Evolutionary conservation across 768 basidiomycete species (phyloP), one percentile per base, ranked within the genome.

Genomic region (Guyanaporus albipodus): DNA sequence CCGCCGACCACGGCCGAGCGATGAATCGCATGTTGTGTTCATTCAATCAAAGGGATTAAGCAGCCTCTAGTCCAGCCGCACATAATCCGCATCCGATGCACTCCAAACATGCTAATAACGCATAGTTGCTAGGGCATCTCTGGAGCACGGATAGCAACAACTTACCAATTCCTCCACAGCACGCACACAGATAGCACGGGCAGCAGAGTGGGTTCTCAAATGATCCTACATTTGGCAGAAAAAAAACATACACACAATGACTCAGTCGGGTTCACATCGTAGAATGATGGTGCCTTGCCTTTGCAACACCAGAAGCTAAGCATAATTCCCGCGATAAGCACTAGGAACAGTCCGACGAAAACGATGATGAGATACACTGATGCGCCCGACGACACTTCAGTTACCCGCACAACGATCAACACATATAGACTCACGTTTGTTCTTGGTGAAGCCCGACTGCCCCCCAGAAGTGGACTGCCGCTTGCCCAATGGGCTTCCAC

Each of bases 111-210:
- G 76, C 83, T 83, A 39, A 41, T 7, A 43, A 41, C 6, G 26
- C n/a, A 12, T 3, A 15, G 24, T 54, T n/a, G 61, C 43, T 12
- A 19, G 37, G 17, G 8, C 42, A 33, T 32, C 28, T 31, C 8
- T 22, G 28, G 38, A n/a, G 15, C 21, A n/a, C 18, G 18, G 44
- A 26, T 31, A 17, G 7, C 10, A 31, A 38, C 26, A n/a, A 52
- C 70, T 52, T 56, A 82, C 82, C 78, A 15, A 85, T 70, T 31
- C 83, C 83, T 46, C 83, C 83, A 46, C 82, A 85, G 60, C 81
- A 85, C 4, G 83, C 83, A 52, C 83, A 85, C 8, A 84, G 69
- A 60, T 86, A 86, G 56, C 83, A 85, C 1, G 83, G 83, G 54
- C 81, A 83, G 54, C 82, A 85, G 0, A 75, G 66, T 3, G 83